These are phyloP conservation scores for Pseudozyma sp. DNA, from an alignment of 1,284 basidiomycete species.

Conservation along the genomic window DNA sequence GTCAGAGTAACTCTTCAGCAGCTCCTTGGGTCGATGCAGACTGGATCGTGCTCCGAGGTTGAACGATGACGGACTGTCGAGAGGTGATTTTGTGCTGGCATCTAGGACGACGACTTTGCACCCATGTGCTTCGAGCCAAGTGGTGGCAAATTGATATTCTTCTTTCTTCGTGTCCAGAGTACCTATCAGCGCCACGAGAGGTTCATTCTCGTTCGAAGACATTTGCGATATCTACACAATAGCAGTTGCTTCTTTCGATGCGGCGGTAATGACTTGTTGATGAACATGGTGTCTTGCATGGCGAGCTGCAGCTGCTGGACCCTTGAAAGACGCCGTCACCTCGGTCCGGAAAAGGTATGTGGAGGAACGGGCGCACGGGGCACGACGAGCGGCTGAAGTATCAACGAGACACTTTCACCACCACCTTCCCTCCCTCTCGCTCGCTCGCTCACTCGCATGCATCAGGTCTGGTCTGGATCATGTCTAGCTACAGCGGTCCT, in stretches of 20 bases:
- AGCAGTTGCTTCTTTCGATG: no score
- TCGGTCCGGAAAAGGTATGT: background rate
- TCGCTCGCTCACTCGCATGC: background rate
- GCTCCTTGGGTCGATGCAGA: slow-evolving; percentile 13
- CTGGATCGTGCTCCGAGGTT: slow-evolving; percentile 10
- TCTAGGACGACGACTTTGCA: slow-evolving; percentile 30
- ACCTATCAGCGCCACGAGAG: slow-evolving; percentile 37
- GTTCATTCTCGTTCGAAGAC: slow-evolving; percentile 1
- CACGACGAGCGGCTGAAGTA: background rate
- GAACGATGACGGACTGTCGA: slow-evolving; percentile 17
- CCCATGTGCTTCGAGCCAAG: slow-evolving; percentile 25
- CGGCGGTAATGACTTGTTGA: background rate
- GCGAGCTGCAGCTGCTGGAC: background rate
- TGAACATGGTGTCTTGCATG: no score
- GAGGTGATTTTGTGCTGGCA: slow-evolving; percentile 19
- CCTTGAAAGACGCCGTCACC: slow-evolving; percentile 10
- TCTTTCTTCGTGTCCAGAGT: slow-evolving; percentile 45
- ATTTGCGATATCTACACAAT: background rate
- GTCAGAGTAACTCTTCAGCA: slow-evolving; percentile 5
- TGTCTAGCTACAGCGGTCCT: slow-evolving; percentile 25
- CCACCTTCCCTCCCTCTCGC: background rate
- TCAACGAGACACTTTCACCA: background rate
- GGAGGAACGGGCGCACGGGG: slow-evolving; percentile 17
- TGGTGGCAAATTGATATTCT: slow-evolving; percentile 36
- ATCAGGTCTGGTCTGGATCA: background rate